Conservation (phyloP, 257 asterid genomes). For the Striga asiatica region DNA sequence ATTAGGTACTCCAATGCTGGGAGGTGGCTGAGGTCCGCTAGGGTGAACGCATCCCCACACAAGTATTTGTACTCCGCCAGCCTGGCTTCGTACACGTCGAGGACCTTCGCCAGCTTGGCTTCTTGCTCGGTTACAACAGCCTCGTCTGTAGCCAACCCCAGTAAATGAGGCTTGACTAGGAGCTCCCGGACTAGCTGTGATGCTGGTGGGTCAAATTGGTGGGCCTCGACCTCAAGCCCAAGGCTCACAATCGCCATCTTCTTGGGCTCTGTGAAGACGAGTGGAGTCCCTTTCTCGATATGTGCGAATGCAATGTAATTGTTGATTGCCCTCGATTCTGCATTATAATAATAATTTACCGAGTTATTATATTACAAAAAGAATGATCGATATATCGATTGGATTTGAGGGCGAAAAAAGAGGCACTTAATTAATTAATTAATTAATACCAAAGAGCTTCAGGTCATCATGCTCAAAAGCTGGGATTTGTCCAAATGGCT, state of each 20-base stretch:
- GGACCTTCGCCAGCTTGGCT: slow-evolving; percentile 31
- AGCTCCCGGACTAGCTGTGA: slow-evolving; percentile 34
- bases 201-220: slow-evolving; percentile 33
- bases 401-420: too few species aligned
- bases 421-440: too few species aligned
- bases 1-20: slow-evolving; percentile 34
- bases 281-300: slow-evolving; percentile 28
- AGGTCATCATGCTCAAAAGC: slow-evolving; percentile 41
- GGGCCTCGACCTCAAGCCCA: slow-evolving; percentile 62
- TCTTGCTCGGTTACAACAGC: slow-evolving; percentile 23
- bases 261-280: slow-evolving; percentile 28
- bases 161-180: slow-evolving; percentile 21
- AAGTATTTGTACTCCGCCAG: slow-evolving; percentile 40
- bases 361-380: too few species aligned
- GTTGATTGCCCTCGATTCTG: slow-evolving; percentile 49
- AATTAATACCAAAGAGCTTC: slow-evolving; percentile 38
- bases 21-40: slow-evolving; percentile 54
- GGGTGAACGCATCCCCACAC: slow-evolving; percentile 47
- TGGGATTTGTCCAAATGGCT: slow-evolving; percentile 47
- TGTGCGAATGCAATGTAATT: slow-evolving; percentile 32
- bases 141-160: slow-evolving; percentile 35
- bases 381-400: too few species aligned
- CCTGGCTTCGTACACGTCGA: slow-evolving; percentile 47
- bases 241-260: slow-evolving; percentile 24
- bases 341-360: too few species aligned